These are phyloP conservation scores for Epichloe gansuensis DNA, from an alignment of 2,329 filamentous ascomycete genomes.

Conservation along the genomic window DNA sequence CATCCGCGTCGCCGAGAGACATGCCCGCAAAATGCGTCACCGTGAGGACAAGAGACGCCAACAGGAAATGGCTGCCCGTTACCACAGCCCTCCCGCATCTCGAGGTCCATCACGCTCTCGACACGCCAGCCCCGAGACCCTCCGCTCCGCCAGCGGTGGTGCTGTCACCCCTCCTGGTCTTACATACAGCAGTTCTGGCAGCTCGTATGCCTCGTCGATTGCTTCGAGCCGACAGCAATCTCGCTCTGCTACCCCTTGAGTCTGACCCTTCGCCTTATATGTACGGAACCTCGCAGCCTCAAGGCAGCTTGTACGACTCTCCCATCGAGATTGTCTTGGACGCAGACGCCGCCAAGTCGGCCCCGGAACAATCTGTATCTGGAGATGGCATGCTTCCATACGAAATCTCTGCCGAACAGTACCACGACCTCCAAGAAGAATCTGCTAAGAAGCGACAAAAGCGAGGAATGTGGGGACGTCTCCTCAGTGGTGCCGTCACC, in stretches of 20 bases:
- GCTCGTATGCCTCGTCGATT: constrained; percentile 36
- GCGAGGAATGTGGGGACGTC: constrained; percentile 40
- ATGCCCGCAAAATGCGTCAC: constrained; percentile 38
- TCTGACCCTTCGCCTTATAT: constrained; percentile 32
- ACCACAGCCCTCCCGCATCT: constrained; percentile 35
- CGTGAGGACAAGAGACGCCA: constrained; percentile 33
- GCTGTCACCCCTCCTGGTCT: constrained; percentile 35
- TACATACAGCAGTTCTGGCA: constrained; percentile 35
- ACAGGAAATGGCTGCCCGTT: constrained; percentile 25
- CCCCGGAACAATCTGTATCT: constrained; percentile 11
- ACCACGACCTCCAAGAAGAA: constrained; percentile 36
- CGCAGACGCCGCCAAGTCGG: constrained; percentile 25
- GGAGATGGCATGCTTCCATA: constrained; percentile 35
- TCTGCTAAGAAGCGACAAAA: constrained; percentile 36
- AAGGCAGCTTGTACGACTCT: constrained; percentile 35
- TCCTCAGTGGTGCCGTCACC: constrained; percentile 34
- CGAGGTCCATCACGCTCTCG: constrained; percentile 31
- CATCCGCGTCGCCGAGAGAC: constrained; percentile 37
- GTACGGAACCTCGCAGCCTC: constrained; percentile 16
- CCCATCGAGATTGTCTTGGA: constrained; percentile 34
- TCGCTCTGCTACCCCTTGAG: constrained; percentile 41
- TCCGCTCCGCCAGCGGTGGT: constrained; percentile 26
- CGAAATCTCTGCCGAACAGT: constrained; percentile 41
- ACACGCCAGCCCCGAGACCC: constrained; percentile 27
- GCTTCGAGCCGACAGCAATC: constrained; percentile 37